A percentile compares a stretch with the other conserved stretches of the same genome.
phyloP scores from a whole-genome alignment of 2,329 filamentous ascomycete genomes.

The Aschersonia sp. region DNA sequence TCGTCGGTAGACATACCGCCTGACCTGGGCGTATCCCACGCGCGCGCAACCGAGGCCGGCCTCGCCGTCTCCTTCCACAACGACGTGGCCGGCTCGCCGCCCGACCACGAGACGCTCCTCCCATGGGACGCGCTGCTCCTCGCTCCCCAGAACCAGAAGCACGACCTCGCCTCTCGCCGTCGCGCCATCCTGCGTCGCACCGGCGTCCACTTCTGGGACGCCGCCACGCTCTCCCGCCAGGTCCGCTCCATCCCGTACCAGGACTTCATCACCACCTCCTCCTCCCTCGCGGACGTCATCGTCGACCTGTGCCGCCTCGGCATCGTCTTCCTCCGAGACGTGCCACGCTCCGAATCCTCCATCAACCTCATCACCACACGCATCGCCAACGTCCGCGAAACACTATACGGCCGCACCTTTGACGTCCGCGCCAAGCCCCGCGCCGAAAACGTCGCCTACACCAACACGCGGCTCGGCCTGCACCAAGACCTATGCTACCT shows the following conservation, averaged over 20 bases:
- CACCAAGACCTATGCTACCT: slow-evolving; percentile 94
- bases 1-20: slow-evolving; percentile 24
- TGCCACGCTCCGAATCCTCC: slow-evolving; percentile 52
- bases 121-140: slow-evolving; percentile 19
- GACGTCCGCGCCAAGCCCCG: slow-evolving; percentile 71
- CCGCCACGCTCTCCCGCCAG: slow-evolving; percentile 17
- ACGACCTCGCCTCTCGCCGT: background rate
- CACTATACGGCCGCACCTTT: slow-evolving; percentile 86
- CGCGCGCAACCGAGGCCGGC: slow-evolving; percentile 18
- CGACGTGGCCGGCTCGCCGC: slow-evolving; percentile 21
- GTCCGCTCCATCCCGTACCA: slow-evolving; percentile 50
- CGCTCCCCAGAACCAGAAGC: too few relatives aligned
- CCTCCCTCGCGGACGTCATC: slow-evolving; percentile 45
- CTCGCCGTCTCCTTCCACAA: slow-evolving; percentile 46
- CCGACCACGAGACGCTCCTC: slow-evolving; percentile 16
- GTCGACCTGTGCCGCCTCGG: slow-evolving; percentile 51
- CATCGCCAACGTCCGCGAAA: slow-evolving; percentile 68
- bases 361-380: slow-evolving; percentile 55
- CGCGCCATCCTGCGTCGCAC: slow-evolving; percentile 15
- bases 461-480: slow-evolving; percentile 64
- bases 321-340: slow-evolving; percentile 60
- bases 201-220: slow-evolving; percentile 27
- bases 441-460: slow-evolving; percentile 89
- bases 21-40: slow-evolving; percentile 16
- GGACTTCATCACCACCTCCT: slow-evolving; percentile 46